These are phyloP conservation scores for Apiospora koreana DNA, from an alignment of 2,329 filamentous ascomycete genomes.

Conservation along the genomic window DNA sequence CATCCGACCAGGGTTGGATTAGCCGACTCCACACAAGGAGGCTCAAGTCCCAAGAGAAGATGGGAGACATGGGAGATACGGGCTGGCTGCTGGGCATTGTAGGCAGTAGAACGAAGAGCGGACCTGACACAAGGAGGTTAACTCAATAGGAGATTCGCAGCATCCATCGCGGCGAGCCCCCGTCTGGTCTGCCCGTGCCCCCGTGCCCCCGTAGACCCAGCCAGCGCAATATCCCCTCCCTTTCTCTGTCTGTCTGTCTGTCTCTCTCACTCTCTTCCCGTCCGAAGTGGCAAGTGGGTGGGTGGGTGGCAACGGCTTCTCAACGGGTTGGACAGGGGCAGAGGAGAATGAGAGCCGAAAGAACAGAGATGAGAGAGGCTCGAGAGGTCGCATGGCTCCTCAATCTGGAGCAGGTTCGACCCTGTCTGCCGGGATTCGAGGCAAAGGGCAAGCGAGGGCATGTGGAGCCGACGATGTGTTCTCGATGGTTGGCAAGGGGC, in stretches of 20 bases:
- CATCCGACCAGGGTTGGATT: not conserved
- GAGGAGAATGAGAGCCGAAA: not conserved
- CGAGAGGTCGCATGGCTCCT: not conserved
- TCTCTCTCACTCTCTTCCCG: too few species aligned
- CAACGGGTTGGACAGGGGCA: not conserved
- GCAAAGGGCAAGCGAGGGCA: not conserved
- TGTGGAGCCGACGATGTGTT: not conserved
- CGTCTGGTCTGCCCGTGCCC: too few species aligned
- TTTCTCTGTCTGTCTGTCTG: too few species aligned
- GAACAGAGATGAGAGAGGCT: not conserved
- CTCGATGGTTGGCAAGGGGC: not conserved
- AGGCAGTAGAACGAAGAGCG: not conserved
- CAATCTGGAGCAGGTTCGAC: not conserved
- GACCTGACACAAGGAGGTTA: not conserved
- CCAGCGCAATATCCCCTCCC: not conserved
- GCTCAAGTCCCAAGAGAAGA: not conserved
- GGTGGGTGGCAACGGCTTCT: not conserved
- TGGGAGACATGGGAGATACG: not conserved
- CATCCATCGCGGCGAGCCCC: not conserved
- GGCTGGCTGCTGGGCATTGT: not conserved
- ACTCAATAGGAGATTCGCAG: not conserved
- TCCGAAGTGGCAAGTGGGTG: too few species aligned
- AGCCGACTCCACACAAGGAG: slow-evolving; percentile 1
- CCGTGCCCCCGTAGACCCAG: too few species aligned
- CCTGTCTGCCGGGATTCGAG: not conserved